A percentile compares a stretch with the other conserved stretches of the same genome.
Evolutionary conservation across 768 basidiomycete genomes (phyloP).

Genomic region (Ephemerocybe angulata): DNA sequence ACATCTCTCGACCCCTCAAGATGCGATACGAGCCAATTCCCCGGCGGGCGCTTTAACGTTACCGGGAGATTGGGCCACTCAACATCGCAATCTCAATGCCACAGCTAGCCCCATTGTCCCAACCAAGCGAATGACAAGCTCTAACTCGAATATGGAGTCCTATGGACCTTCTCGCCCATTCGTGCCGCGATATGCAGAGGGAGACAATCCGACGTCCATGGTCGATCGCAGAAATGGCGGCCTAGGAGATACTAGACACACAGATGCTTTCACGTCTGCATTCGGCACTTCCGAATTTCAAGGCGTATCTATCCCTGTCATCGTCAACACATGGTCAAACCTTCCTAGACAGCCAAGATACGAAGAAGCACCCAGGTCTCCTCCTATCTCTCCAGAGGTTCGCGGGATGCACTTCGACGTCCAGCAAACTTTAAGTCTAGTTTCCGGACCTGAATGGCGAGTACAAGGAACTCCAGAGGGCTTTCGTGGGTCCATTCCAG

Average conservation of each 20-base stretch:
- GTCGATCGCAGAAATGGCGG: not conserved
- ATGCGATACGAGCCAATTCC: no score
- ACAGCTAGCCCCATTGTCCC: no score
- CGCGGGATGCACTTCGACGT: not conserved
- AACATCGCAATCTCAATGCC: no score
- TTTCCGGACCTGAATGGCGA: not conserved
- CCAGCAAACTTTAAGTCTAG: not conserved
- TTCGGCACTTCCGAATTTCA: not conserved
- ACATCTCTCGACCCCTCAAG: no score
- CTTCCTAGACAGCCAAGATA: not conserved
- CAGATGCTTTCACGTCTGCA: not conserved
- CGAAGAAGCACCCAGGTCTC: no score
- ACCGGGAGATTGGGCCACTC: no score
- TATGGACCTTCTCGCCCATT: no score
- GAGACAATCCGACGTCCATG: not conserved
- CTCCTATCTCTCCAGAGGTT: not conserved
- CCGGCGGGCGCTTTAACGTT: no score
- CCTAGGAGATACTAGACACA: not conserved
- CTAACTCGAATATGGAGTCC: no score
- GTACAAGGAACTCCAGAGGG: not conserved
- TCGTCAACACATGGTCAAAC: not conserved
- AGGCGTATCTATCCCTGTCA: not conserved
- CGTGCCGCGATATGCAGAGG: no score
- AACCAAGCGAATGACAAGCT: no score
- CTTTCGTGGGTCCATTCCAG: not conserved